Conservation (phyloP, 352 stramenopile genomes). For the Globisporangium rhizosaccharum region DNA sequence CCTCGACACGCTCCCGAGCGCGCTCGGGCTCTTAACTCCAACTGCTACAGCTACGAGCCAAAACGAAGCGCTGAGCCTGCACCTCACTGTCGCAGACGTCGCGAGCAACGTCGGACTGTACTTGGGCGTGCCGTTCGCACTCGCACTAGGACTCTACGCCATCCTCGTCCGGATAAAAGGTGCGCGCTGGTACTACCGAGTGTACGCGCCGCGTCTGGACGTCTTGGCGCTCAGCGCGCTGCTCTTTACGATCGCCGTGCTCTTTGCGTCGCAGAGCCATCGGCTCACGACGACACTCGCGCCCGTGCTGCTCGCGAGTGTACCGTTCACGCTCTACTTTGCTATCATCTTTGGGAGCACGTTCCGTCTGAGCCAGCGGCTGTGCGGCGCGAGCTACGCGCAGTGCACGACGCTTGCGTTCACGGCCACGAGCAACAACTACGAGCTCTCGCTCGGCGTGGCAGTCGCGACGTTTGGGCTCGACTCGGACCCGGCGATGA, state of each 20-base stretch:
- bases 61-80: slow-evolving; percentile 10
- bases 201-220: slow-evolving; percentile 37
- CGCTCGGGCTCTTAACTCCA: slow-evolving; percentile 20
- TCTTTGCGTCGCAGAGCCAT: slow-evolving; percentile 68
- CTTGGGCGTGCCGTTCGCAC: slow-evolving; percentile 60
- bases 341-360: slow-evolving; percentile 45
- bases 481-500: slow-evolving; percentile 57
- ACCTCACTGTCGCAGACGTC: slow-evolving; percentile 39
- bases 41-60: no score
- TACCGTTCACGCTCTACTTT: slow-evolving; percentile 67
- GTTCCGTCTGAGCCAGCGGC: slow-evolving; percentile 29
- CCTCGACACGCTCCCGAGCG: slow-evolving; percentile 34
- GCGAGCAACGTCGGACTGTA: slow-evolving; percentile 59
- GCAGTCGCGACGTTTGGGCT: slow-evolving; percentile 64
- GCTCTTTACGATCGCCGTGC: slow-evolving; percentile 65
- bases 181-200: slow-evolving; percentile 40
- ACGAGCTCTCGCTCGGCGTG: slow-evolving; percentile 67
- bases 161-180: slow-evolving; percentile 30
- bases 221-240: slow-evolving; percentile 47
- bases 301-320: slow-evolving; percentile 48
- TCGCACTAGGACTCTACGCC: slow-evolving; percentile 33
- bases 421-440: slow-evolving; percentile 86
- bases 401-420: slow-evolving; percentile 54
- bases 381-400: slow-evolving; percentile 31
- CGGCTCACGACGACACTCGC: slow-evolving; percentile 46